These are phyloP conservation scores for Colletotrichum eremochloae DNA, from an alignment of 2,329 filamentous ascomycete species.

Conservation along the genomic window DNA sequence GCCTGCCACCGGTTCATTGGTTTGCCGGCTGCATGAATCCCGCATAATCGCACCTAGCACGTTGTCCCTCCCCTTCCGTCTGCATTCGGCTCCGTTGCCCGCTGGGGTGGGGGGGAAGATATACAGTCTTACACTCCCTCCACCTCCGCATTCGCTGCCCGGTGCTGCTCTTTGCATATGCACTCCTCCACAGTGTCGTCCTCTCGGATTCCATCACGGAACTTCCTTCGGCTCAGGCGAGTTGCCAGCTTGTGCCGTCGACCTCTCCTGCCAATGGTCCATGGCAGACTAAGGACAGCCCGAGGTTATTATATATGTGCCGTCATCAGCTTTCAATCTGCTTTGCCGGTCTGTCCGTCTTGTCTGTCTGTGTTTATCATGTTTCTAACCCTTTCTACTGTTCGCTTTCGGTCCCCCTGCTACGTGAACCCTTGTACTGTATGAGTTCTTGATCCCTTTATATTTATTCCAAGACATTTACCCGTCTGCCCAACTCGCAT, in stretches of 20 bases:
- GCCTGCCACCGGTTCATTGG: slow-evolving; percentile 35
- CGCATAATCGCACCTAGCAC: slow-evolving; percentile 37
- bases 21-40: slow-evolving; percentile 31
- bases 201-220: slow-evolving; percentile 31
- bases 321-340: slow-evolving; percentile 23
- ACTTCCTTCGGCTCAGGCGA: slow-evolving; percentile 21
- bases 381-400: slow-evolving; percentile 16
- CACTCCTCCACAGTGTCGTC: slow-evolving; percentile 13
- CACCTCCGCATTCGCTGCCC: slow-evolving; percentile 34
- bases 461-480: background rate
- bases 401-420: slow-evolving; percentile 21
- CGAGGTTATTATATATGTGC: slow-evolving; percentile 34
- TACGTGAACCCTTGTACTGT: slow-evolving; percentile 16
- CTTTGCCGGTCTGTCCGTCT: background rate
- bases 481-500: slow-evolving; percentile 2
- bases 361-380: slow-evolving; percentile 13
- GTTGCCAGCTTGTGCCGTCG: slow-evolving; percentile 20
- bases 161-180: slow-evolving; percentile 33
- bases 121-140: slow-evolving; percentile 35
- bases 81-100: slow-evolving; percentile 1
- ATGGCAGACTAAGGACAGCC: background rate
- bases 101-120: slow-evolving; percentile 12
- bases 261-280: background rate
- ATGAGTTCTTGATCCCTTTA: background rate
- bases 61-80: slow-evolving; percentile 20